A percentile compares a stretch with the other conserved stretches of the same genome.
phyloP scores from a whole-genome alignment of 2,329 filamentous ascomycete genomes.

The Cryphonectria naterciae region DNA sequence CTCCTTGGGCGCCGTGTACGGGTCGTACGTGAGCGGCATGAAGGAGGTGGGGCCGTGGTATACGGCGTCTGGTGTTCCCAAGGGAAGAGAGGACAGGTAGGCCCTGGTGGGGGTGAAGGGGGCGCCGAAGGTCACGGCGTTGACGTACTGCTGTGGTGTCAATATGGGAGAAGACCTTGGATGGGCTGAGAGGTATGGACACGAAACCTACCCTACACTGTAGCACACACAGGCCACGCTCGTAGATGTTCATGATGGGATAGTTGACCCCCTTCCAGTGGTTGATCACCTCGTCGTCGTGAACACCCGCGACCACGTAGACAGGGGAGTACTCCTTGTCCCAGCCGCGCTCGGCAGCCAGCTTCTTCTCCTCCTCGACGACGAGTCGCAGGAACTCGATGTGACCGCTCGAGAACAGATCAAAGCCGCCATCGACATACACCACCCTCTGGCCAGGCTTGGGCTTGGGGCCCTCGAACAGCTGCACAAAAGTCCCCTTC shows the following conservation, averaged over 20 bases:
- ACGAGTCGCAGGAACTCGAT: conserved; percentile 91
- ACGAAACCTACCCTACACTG: conserved; percentile 77
- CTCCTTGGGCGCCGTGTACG: conserved; percentile 77
- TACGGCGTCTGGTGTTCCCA: conserved; percentile 75
- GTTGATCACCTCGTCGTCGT: conserved; percentile 95
- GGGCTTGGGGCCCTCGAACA: conserved; percentile 74
- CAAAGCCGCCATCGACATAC: conserved; percentile 96
- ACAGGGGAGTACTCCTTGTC: conserved; percentile 79
- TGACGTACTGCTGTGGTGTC: conserved; percentile 67
- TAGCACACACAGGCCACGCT: conserved; percentile 90
- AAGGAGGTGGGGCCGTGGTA: conserved; percentile 97
- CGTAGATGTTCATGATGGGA: conserved; percentile 99
- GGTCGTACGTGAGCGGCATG: conserved; percentile 79
- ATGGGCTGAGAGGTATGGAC: conserved; percentile 12
- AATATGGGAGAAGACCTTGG: conserved; percentile 26
- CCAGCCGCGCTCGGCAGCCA: conserved; percentile 73
- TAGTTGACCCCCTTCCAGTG: conserved; percentile 97
- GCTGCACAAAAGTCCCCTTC: conserved; percentile 65
- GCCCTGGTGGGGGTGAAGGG: conserved; percentile 82
- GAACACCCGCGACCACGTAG: conserved; percentile 90
- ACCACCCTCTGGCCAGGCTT: conserved; percentile 81
- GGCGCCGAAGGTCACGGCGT: conserved; percentile 86
- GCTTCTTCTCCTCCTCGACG: conserved; percentile 70
- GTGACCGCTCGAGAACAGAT: conserved; percentile 94
- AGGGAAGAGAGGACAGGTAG: conserved; percentile 77